These are phyloP conservation scores for Cicer bijugum DNA, from an alignment of 306 rosid genomes.

Conservation along the genomic window DNA sequence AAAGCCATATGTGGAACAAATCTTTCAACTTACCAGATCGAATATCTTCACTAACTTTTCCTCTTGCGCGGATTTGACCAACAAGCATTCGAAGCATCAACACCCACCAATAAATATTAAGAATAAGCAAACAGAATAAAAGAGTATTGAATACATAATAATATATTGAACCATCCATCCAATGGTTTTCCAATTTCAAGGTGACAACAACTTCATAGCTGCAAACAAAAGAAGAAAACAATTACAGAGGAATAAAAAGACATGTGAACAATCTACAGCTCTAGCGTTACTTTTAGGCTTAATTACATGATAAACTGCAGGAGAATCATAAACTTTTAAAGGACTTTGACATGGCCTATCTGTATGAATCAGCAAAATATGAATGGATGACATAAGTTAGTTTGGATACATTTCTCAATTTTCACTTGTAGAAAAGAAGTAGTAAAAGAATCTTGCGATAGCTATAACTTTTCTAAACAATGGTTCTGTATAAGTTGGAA, in stretches of 20 bases:
- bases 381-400: not conserved
- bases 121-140: slow-evolving; percentile 72
- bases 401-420: not conserved
- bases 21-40: slow-evolving; percentile 81
- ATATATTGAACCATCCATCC: slow-evolving; percentile 67
- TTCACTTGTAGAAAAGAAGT: not conserved
- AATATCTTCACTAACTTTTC: slow-evolving; percentile 86
- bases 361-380: not conserved
- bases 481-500: not conserved
- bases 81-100: slow-evolving; percentile 91
- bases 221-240: slow-evolving; percentile 46
- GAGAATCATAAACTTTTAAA: too few relatives aligned
- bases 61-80: slow-evolving; percentile 82
- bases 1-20: slow-evolving; percentile 15
- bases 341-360: not conserved
- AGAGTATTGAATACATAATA: slow-evolving; percentile 88
- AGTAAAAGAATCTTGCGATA: not conserved
- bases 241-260: slow-evolving; percentile 7
- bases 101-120: slow-evolving; percentile 95
- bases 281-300: not conserved
- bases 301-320: too few relatives aligned
- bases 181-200: slow-evolving; percentile 63
- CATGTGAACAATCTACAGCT: not conserved
- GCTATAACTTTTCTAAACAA: not conserved
- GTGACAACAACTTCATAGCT: slow-evolving; percentile 76